Evolutionary conservation across 805 yeast genomes (phyloP), one percentile per base, ranked within the genome.

Genomic region (Cyberlindnera veronae): DNA sequence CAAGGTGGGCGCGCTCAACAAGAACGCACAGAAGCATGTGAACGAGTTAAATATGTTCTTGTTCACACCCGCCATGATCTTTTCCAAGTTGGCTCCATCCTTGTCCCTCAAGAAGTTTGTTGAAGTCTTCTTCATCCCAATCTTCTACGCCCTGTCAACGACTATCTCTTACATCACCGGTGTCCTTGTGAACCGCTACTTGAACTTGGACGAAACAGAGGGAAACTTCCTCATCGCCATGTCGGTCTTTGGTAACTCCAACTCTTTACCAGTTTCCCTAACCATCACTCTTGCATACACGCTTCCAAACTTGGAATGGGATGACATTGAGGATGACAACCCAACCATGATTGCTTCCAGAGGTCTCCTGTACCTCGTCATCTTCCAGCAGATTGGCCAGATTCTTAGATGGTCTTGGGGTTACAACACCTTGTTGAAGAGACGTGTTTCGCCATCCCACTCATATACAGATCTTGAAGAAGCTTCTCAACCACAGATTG

Each of bases 231-330:
- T 93, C 36, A 84, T 95, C 17, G 98, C 96, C 3, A 93, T 93
- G 95, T 88, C 93, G 3, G 96, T 90, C 6, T 91, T 91, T 64
- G 98, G 97, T 38, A 93, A 91, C 64, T 87, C 96, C 32, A 91
- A 91, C 68, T 85, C 95, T 10, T 73, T 91, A 41, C 98, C 99
- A 0, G 98, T 91, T 2, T 88, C 96, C 0, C 71, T 93, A 49
- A 84, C 93, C 1, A 67, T 93, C 41, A 82, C 95, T 1, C 67
- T 84, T 48, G 80, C 90, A 2, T 81, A 81, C 57, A 80, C 91
- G 0, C 66, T 84, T 44, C 95, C 93, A 3, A 77, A 79, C 47
- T 67, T 84, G 44, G 73, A 79, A 36, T 84, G 95, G 95, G 85
- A 79, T 41, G 83, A 79, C 45, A 67, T 84, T 29, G 76, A 72